Conservation (phyloP, 2,329 filamentous ascomycete species). For the Pseudophaeomoniella oleicola region DNA sequence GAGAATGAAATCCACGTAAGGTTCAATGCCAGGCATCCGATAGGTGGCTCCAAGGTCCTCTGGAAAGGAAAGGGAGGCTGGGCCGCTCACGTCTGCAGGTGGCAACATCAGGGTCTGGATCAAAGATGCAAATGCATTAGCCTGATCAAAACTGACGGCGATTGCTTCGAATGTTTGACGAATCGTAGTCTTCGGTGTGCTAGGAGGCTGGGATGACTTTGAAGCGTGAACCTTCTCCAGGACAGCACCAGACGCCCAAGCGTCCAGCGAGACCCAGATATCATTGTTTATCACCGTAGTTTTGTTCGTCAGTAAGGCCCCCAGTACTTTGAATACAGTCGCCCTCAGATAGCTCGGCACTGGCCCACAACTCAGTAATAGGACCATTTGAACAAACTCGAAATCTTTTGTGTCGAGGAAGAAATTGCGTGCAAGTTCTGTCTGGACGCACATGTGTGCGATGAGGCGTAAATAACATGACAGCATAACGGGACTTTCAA, state of each 20-base stretch:
- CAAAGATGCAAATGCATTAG: conserved; percentile 68
- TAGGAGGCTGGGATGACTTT: conserved; percentile 4
- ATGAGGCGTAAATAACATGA: conserved; percentile 86
- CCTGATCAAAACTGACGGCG: conserved; percentile 67
- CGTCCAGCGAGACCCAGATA: conserved; percentile 71
- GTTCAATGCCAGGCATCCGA: conserved; percentile 73
- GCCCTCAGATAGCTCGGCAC: conserved; percentile 67
- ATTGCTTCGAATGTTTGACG: conserved; percentile 61
- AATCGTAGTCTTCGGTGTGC: conserved; percentile 28
- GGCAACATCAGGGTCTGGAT: conserved; percentile 59
- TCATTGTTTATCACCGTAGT: conserved; percentile 48
- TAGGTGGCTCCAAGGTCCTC: conserved; percentile 66
- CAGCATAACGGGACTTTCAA: conserved; percentile 91
- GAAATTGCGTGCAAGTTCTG: conserved; percentile 56
- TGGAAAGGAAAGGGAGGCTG: conserved; percentile 56
- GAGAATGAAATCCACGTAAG: conserved; percentile 83
- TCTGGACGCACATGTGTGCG: conserved; percentile 65
- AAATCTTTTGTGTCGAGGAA: conserved; percentile 54
- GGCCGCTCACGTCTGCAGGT: conserved; percentile 36
- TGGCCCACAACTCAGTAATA: conserved; percentile 62
- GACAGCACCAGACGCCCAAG: conserved; percentile 51
- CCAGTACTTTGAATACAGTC: conserved; percentile 66
- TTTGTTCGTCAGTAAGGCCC: conserved; percentile 63
- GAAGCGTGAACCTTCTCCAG: conserved; percentile 3
- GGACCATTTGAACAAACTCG: conserved; percentile 57